Percentiles rank a stretch among this genome's conserved stretches.
Conservation (phyloP, 2,329 filamentous ascomycete species). For the Xylariaceae sp. region DNA sequence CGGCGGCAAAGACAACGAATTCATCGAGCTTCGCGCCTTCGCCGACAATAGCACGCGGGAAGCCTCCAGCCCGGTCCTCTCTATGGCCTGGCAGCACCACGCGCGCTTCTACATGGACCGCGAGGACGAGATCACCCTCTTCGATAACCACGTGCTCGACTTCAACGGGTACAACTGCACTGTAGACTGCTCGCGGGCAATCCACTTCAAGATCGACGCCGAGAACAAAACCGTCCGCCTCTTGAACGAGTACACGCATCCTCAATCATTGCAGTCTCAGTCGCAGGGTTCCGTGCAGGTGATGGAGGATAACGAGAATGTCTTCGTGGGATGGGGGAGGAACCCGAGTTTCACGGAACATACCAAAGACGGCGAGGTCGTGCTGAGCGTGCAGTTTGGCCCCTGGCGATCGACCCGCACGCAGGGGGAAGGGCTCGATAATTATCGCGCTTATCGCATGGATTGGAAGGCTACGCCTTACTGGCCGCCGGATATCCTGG, state of each 20-base stretch:
- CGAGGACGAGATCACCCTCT: conserved; percentile 13
- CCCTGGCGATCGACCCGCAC: conserved; percentile 9
- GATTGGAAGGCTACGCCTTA: conserved; percentile 13
- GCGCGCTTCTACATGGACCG: conserved; percentile 9
- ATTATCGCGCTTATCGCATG: conserved; percentile 12
- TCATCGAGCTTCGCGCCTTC: conserved; percentile 8
- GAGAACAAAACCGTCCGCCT: conserved; percentile 10
- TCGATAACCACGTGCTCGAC: conserved; percentile 14
- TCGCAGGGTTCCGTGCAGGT: conserved; percentile 5
- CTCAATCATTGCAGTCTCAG: conserved; percentile 5
- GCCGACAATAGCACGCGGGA: background rate
- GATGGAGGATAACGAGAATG: conserved; percentile 4
- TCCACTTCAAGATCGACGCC: conserved; percentile 11
- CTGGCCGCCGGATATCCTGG: conserved; percentile 10
- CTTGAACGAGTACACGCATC: conserved; percentile 13
- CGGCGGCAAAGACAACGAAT: conserved; percentile 15
- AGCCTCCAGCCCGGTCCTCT: conserved; percentile 8
- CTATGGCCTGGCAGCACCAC: conserved; percentile 16
- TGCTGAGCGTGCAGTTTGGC: conserved; percentile 13
- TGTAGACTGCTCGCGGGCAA: conserved; percentile 11
- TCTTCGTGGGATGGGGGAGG: conserved; percentile 7
- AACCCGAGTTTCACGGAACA: conserved; percentile 10
- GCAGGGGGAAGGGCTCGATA: conserved; percentile 7
- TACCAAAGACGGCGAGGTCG: conserved; percentile 2
- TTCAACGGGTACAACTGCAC: conserved; percentile 7